Evolutionary conservation across 2,329 filamentous ascomycete species (phyloP), one percentile per base, ranked within the genome.

Genomic region (Verticillium albo-atrum): DNA sequence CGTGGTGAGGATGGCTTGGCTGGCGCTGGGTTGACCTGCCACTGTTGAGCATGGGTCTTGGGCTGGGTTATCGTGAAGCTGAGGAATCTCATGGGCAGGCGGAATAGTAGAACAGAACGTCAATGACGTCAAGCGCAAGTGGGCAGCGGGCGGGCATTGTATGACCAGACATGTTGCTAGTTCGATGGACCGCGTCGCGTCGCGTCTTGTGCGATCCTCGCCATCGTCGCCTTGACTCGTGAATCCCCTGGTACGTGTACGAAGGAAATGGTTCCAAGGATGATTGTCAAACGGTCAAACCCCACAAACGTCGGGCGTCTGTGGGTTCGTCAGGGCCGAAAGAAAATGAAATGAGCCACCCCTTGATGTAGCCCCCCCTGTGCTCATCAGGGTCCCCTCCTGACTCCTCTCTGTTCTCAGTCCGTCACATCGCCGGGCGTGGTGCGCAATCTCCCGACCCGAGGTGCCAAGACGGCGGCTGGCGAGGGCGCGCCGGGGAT

Each of bases 1-100:
- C 88, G 34, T 89, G 85, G 88, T 90, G 67, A 73, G n/a, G 28
- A 34, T 53, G 34, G 34, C 17, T 15, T 37, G 2, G 15, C 34
- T 5, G 35, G n/a, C 15, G n/a, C 7, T 3, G 17, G 17, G 15
- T 42, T 17, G 35, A 20, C 20, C 42, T 47, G 42, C 42, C 42
- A 47, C 20, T 20, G 14, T 12, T 23, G 42, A 47, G 42, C n/a
- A 47, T 23, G 20, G 15, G n/a, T n/a, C 42, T 23, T 3, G 30
- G 17, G 15, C 35, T 3, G 14, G 35, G 35, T 1, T 17, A 20
- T 20, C 15, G n/a, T n/a, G n/a, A n/a, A n/a, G n/a, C n/a, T n/a
- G n/a, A n/a, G n/a, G n/a, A n/a, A 42, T n/a, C 17, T 20, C n/a
- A 42, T 17, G 35, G n/a, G 35, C 35, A 17, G 17, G 15, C 35